These are phyloP conservation scores for Botryotinia narcissicola DNA, from an alignment of 2,329 filamentous ascomycete species.

Conservation along the genomic window DNA sequence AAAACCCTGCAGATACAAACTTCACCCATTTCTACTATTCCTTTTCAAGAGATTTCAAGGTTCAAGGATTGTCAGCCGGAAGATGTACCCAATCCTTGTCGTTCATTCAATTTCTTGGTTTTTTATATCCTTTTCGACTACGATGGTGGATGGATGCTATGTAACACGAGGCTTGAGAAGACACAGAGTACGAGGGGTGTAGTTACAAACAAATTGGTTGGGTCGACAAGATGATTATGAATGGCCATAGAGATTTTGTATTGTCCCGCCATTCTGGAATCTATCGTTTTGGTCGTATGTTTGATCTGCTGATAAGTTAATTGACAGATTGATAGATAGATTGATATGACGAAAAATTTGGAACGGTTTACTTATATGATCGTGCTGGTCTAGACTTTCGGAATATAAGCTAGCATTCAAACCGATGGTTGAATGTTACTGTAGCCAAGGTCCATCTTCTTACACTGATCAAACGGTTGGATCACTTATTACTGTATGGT, in stretches of 20 bases:
- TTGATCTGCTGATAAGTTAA: neutral
- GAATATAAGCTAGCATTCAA: neutral
- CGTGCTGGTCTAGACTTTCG: neutral
- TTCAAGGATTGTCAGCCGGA: neutral
- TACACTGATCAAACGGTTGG: neutral
- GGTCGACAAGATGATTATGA: neutral
- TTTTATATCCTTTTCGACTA: neutral
- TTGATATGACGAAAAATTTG: neutral
- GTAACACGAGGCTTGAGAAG: neutral
- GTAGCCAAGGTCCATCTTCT: neutral
- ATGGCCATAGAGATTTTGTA: neutral
- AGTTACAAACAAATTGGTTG: neutral
- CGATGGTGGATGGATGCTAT: neutral
- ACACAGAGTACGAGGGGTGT: neutral
- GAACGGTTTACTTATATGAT: neutral
- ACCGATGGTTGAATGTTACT: neutral
- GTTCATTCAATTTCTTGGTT: neutral
- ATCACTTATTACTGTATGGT: neutral
- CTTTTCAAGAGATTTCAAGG: neutral
- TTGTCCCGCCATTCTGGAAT: neutral
- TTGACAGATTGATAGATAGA: neutral
- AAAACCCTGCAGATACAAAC: constrained; percentile 12
- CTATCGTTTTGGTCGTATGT: neutral
- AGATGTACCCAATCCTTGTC: neutral
- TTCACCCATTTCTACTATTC: neutral